Base-by-base conservation (phyloP, 352 stramenopile genomes). In the Phytophthora meadii region DNA sequence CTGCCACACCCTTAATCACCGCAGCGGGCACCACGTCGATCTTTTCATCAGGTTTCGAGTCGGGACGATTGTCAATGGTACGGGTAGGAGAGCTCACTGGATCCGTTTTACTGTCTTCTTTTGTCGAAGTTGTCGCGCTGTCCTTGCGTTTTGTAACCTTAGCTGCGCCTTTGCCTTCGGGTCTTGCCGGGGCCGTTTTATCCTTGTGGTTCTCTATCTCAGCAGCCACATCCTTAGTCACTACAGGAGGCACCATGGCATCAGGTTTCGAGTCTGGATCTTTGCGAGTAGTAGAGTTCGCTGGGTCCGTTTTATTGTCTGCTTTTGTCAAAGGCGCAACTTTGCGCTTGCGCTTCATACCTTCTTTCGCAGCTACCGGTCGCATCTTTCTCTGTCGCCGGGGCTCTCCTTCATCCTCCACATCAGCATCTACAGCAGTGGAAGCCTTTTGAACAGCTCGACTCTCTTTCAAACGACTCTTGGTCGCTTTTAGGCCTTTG, bases 321-420 rank as follows among this genome's bases (percentile, higher is more conserved):
- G 19, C 12, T 45, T 51, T 30, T 41, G n/a, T 41, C 27, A 19
- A 51, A 52, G 14, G 28, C 24, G 10, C 42, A 50, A 17, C n/a
- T 54, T 32, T 54, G 36, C 10, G 47, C 36, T 30, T 52, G 10
- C 30, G 19, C 50, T 54, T 51, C 22, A 12, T 5, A 30, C 7
- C 25, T 6, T 52, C 52, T 5, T 37, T 54, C 24, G 4, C 36
- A 32, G 7, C 25, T 25, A 1, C 10, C 12, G 37, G 12, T 3
- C 22, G 54, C 4, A 7, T 5, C 37, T 9, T 27, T 46, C n/a
- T 12, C 30, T 22, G 37, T 22, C 8, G 24, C 42, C 34, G 39
- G n/a, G 19, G 19, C 12, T 42, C 41, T 11, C 25, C 39, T n/a
- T 62, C 36, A 32, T 62, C 53, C 19, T 70, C 60, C 2, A 61